phyloP scores from a whole-genome alignment of 1,284 basidiomycete species.

The Phlebopus sp. region DNA sequence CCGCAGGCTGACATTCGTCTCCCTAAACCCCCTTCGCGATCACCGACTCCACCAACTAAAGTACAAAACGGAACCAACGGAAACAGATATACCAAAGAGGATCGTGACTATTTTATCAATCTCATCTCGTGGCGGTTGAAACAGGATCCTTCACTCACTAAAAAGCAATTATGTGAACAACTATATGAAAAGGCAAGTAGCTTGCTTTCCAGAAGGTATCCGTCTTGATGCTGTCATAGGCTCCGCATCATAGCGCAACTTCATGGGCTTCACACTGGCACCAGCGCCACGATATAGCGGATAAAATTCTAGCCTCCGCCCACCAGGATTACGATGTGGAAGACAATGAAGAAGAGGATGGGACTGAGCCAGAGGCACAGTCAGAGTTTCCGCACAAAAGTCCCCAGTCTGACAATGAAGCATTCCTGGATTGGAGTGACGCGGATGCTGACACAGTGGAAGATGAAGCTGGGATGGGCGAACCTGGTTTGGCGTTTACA shows the following conservation, averaged over 20 bases:
- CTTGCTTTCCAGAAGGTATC: conserved; percentile 1
- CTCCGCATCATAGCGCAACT: conserved; percentile 52
- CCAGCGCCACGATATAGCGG: conserved; percentile 57
- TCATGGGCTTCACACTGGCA: conserved; percentile 67
- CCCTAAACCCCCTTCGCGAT: conserved; percentile 59
- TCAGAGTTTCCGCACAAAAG: conserved; percentile 15
- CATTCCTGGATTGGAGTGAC: conserved; percentile 16
- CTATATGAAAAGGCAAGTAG: conserved; percentile 50
- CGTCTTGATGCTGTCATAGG: conserved; percentile 38
- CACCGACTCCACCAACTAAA: conserved; percentile 60
- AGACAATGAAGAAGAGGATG: conserved; percentile 30
- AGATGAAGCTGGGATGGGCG: conserved; percentile 54
- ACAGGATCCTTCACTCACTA: conserved; percentile 47
- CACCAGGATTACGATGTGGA: conserved; percentile 20
- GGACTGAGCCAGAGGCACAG: conserved; percentile 31
- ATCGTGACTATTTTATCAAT: conserved; percentile 60
- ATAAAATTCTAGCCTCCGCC: conserved; percentile 56
- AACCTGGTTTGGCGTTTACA: conserved; percentile 45
- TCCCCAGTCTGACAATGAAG: conserved; percentile 11
- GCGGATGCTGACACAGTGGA: conserved; percentile 29
- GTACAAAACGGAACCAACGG: conserved; percentile 43
- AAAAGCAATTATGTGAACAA: conserved; percentile 50
- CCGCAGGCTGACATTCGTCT: conserved; percentile 55
- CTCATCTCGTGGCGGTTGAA: conserved; percentile 60
- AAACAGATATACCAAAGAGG: conserved; percentile 61